Evolutionary conservation across 2,329 filamentous ascomycete species (phyloP).

Genomic region (Colletotrichum trifolii): DNA sequence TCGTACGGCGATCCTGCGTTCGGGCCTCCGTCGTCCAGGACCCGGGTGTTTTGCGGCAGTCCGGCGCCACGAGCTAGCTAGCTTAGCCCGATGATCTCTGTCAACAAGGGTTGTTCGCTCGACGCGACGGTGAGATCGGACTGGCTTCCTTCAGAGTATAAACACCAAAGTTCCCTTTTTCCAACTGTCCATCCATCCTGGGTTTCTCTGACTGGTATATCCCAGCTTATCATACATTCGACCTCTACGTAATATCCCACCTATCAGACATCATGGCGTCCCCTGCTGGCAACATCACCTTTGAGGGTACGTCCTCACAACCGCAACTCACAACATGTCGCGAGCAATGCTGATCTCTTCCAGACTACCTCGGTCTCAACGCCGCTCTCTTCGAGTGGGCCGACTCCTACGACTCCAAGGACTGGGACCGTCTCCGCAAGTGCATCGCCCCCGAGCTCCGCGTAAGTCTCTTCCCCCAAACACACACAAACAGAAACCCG

Average conservation of each 20-base stretch:
- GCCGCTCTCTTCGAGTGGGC: conserved; percentile 69
- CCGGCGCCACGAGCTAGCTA: conserved; percentile 14
- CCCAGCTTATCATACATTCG: not conserved
- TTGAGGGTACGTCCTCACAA: conserved; percentile 61
- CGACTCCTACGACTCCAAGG: conserved; percentile 74
- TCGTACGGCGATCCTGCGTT: conserved; percentile 7
- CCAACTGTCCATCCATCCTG: not conserved
- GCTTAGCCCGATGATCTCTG: not conserved
- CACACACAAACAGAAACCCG: conserved; percentile 53
- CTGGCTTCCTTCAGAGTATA: not conserved
- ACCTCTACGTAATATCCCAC: not conserved
- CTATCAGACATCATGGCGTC: conserved; percentile 22
- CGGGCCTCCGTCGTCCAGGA: conserved; percentile 31
- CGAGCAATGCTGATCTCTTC: conserved; percentile 53
- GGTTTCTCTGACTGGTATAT: not conserved
- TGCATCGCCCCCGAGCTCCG: conserved; percentile 61
- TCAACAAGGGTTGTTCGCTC: not conserved
- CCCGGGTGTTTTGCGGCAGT: conserved; percentile 30
- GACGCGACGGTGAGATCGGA: not conserved
- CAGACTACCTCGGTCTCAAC: conserved; percentile 62
- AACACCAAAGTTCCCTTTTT: not conserved
- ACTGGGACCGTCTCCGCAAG: conserved; percentile 68
- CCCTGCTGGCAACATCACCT: conserved; percentile 34
- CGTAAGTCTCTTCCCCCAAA: conserved; percentile 61
- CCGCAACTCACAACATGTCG: conserved; percentile 47